phyloP scores from a whole-genome alignment of 192 early-diverging fungal genomes.

The Entomortierella chlamydospora region DNA sequence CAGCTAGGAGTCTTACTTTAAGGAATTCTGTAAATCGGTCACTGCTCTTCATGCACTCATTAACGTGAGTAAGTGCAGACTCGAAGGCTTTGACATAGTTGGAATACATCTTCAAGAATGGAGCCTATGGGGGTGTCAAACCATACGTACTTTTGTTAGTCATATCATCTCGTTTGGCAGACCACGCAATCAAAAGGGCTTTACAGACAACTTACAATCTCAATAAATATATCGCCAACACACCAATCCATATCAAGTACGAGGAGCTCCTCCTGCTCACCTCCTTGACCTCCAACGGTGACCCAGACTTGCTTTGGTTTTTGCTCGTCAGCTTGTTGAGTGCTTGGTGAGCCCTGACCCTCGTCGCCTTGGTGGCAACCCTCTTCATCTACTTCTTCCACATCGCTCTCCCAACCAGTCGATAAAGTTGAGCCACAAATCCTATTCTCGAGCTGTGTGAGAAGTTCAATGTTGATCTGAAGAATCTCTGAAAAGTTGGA shows the following conservation, averaged over 20 bases:
- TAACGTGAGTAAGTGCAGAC: slow-evolving; percentile 70
- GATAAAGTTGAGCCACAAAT: slow-evolving; percentile 50
- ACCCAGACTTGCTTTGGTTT: slow-evolving; percentile 33
- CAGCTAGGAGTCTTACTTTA: slow-evolving; percentile 32
- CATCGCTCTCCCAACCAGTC: slow-evolving; percentile 50
- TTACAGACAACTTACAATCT: slow-evolving; percentile 67
- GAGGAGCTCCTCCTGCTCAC: slow-evolving; percentile 31
- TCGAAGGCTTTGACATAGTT: slow-evolving; percentile 89
- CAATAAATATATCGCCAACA: slow-evolving; percentile 80
- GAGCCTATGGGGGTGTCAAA: slow-evolving; percentile 49
- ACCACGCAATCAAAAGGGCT: not conserved
- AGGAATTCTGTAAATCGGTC: slow-evolving; percentile 53
- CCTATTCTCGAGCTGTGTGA: slow-evolving; percentile 68
- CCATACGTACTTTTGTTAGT: not conserved
- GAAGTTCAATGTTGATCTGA: slow-evolving; percentile 67
- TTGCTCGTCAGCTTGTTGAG: slow-evolving; percentile 13
- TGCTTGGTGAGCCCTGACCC: slow-evolving; percentile 57
- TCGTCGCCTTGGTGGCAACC: not conserved
- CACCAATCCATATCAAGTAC: slow-evolving; percentile 56
- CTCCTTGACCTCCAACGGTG: slow-evolving; percentile 33
- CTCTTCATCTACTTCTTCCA: slow-evolving; percentile 20
- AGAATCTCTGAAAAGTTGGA: slow-evolving; percentile 75
- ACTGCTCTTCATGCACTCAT: slow-evolving; percentile 53
- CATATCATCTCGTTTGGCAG: not conserved
- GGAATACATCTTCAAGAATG: slow-evolving; percentile 87